Base-by-base conservation (phyloP, 495 filamentous ascomycete genomes). In the Podospora anserina region DNA sequence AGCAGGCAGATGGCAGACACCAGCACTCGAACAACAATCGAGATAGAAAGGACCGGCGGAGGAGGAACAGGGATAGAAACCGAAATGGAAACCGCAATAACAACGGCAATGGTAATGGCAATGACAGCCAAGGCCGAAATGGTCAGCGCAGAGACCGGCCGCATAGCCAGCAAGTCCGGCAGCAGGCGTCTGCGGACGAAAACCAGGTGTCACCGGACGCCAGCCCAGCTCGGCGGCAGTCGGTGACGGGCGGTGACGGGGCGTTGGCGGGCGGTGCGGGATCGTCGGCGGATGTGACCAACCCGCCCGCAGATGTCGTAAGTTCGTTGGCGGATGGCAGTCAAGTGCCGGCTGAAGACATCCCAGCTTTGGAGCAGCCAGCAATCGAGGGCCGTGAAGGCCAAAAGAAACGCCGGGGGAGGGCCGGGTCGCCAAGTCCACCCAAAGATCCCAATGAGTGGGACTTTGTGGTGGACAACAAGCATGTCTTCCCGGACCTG, bases 381-480 rank as follows among this genome's bases (percentile, higher is more conserved):
- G 39, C 66, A 2, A 1, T 55, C 11, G 63, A 66, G 16, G 54
- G 49, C 2, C 55, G 69, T 32, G 67, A 58, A 4, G 53, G 9
- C 16, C 32, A 68, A 19, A 66, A 53, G 5, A 61, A 61, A n/a
- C 26, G 16, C 1, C 32, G 55, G n/a, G 4, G 13, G 68, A 67
- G 26, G 56, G 54, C 1, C 66, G 70, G 26, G 65, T 71, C 30
- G 65, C 9, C 39, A 49, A 49, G 39, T 13, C 39, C 39, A 13
- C 39, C 39, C 13, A 49, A 49, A 49, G 39, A 49, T 49, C 39
- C 39, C 39, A 49, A 49, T 4, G 78, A 79, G 34, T 78, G 74
- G 66, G 67, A 78, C 39, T 70, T 77, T 20, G 72, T 77, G 30
- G 80, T 80, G 76, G 82, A 83, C 28, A 69, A 78, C 34, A 71